phyloP scores from a whole-genome alignment of 1,284 basidiomycete genomes.

The Heterobasidion parviporum region DNA sequence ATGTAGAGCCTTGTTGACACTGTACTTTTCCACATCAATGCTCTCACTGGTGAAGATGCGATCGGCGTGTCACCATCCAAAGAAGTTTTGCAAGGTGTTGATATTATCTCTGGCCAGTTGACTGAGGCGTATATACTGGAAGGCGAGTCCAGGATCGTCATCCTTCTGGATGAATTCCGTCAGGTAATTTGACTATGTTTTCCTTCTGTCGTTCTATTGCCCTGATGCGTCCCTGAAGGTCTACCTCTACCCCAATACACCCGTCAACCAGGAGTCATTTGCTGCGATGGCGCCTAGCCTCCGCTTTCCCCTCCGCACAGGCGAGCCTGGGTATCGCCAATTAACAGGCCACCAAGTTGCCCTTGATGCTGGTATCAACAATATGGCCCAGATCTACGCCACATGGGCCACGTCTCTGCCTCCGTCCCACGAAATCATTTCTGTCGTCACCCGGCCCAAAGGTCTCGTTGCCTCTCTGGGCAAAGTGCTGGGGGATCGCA shows the following conservation, averaged over 20 bases:
- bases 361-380: conserved; percentile 32
- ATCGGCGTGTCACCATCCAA: conserved; percentile 17
- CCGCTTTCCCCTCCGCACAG: conserved; percentile 48
- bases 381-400: conserved; percentile 43
- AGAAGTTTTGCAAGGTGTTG: conserved; percentile 44
- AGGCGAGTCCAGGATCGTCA: conserved; percentile 37
- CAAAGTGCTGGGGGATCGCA: conserved; percentile 80
- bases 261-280: conserved; percentile 33
- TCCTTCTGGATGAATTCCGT: conserved; percentile 61
- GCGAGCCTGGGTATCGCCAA: conserved; percentile 29
- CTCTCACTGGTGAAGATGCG: conserved; percentile 63
- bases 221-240: conserved; percentile 26
- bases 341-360: conserved; percentile 51
- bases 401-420: conserved; percentile 62
- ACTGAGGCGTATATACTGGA: conserved; percentile 50
- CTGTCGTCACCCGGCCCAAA: conserved; percentile 36
- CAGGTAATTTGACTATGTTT: conserved; percentile 31
- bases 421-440: conserved; percentile 41
- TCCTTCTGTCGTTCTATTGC: not conserved
- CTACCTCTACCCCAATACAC: conserved; percentile 57
- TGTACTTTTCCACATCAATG: conserved; percentile 73
- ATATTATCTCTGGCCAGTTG: conserved; percentile 49
- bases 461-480: conserved; percentile 72
- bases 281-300: conserved; percentile 32
- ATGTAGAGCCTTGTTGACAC: conserved; percentile 52